Evolutionary conservation across 2,329 filamentous ascomycete genomes (phyloP), one percentile per base, ranked within the genome.

Genomic region (Epicoccum sorghinum): DNA sequence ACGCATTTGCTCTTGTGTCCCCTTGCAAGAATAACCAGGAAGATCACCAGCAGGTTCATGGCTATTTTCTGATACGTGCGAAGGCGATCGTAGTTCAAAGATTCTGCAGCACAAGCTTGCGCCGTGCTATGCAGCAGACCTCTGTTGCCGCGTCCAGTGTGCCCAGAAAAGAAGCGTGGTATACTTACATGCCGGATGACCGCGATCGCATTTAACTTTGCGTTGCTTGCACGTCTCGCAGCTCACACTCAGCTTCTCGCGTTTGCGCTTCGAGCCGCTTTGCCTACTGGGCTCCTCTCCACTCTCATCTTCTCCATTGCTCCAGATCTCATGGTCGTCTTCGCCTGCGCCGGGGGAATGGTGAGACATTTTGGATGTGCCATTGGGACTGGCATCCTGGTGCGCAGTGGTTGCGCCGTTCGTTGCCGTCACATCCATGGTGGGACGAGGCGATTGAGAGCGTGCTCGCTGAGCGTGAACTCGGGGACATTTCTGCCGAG

Each of bases 221-320:
- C 90, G 81, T 73, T 89, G 86, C 75, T 93, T 92, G 79, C 89
- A 54, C 44, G 89, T 81, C 76, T 93, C 90, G 69, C 90, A 84
- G 65, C 79, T 82, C 30, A 84, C 82, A 44, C 76, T 78, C 69
- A 82, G 75, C 39, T 56, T 56, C 47, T 56, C 53, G 38, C 82
- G 73, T 69, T 80, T 81, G 57, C 80, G 79, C 69, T 83, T 83
- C 44, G 75, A 68, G 53, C 72, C 70, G 44, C 64, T 70, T 70
- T 65, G 64, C 27, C 69, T 61, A 53, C 72, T 71, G 14, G 68
- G 74, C 27, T 77, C 75, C 10, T 75, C 75, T 45, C 62, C 73
- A 56, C 74, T 79, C 64, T 77, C 80, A 37, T 64, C 71, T 30
- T 72, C 72, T 30, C 66, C 69, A 29, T 54, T 62, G 51, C 69